Percentiles rank a stretch among this genome's conserved stretches.
phyloP scores from a whole-genome alignment of 2,329 filamentous ascomycete species.

The Fusarium haematococcum region DNA sequence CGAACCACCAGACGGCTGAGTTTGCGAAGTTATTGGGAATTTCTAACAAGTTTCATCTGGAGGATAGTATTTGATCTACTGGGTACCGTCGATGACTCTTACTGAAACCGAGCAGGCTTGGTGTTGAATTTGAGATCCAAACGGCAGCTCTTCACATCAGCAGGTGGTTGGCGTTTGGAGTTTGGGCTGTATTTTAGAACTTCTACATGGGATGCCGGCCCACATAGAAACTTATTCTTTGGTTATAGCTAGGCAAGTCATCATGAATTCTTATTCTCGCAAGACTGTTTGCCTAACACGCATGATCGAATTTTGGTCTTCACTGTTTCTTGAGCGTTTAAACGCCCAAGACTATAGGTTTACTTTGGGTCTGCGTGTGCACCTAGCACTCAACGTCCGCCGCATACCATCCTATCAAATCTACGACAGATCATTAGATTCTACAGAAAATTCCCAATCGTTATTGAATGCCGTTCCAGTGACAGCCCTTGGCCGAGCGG shows the following conservation, averaged over 20 bases:
- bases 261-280: background rate
- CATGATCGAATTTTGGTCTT: background rate
- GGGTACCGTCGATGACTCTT: background rate
- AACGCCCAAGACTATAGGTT: background rate
- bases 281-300: background rate
- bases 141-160: background rate
- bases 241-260: background rate
- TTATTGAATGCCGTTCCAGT: background rate
- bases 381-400: background rate
- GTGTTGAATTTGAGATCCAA: background rate
- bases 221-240: background rate
- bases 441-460: background rate
- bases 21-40: constrained; percentile 78
- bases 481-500: background rate
- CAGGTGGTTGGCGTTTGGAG: background rate
- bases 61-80: background rate
- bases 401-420: background rate
- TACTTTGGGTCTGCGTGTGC: background rate
- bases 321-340: background rate
- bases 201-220: background rate
- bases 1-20: constrained; percentile 82
- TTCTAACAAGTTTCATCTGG: background rate
- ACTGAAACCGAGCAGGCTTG: background rate
- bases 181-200: background rate
- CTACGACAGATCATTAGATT: background rate